A percentile compares a stretch with the other conserved stretches of the same genome.
Evolutionary conservation across 2,329 filamentous ascomycete genomes (phyloP).

Genomic region (Alternaria ventricosa): DNA sequence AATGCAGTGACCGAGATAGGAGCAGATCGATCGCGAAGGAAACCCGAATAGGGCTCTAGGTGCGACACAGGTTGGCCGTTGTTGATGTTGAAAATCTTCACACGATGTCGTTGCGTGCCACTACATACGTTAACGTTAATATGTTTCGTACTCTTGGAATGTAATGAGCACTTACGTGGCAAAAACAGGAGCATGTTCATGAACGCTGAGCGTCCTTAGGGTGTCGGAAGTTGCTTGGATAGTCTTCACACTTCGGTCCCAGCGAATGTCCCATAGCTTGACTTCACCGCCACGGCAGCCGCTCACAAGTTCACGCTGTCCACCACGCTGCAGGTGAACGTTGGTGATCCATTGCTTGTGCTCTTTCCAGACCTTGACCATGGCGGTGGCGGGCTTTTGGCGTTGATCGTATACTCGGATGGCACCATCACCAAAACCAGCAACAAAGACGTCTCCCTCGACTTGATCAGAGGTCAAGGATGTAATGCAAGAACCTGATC

Average conservation of each 20-base stretch:
- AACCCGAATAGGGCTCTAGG: slow-evolving; percentile 88
- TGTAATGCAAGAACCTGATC: slow-evolving; percentile 94
- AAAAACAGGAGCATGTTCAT: slow-evolving; percentile 96
- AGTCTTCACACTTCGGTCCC: slow-evolving; percentile 76
- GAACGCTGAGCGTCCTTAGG: slow-evolving; percentile 84
- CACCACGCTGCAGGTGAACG: slow-evolving; percentile 95
- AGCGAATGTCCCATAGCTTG: slow-evolving; percentile 93
- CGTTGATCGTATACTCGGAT: slow-evolving; percentile 94
- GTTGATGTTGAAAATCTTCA: slow-evolving; percentile 88
- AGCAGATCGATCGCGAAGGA: slow-evolving; percentile 78
- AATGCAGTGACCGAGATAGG: slow-evolving; percentile 91
- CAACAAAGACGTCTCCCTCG: slow-evolving; percentile 93
- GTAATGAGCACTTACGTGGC: slow-evolving; percentile 63
- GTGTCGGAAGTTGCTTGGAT: slow-evolving; percentile 79
- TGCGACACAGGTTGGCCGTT: slow-evolving; percentile 79
- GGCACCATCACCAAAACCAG: slow-evolving; percentile 94
- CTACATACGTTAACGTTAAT: slow-evolving; percentile 55
- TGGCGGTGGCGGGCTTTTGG: slow-evolving; percentile 80
- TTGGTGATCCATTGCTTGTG: slow-evolving; percentile 95
- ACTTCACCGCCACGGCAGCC: slow-evolving; percentile 93
- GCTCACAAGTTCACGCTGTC: slow-evolving; percentile 86
- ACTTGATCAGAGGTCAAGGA: slow-evolving; percentile 97
- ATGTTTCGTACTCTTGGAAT: slow-evolving; percentile 59
- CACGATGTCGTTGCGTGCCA: slow-evolving; percentile 83
- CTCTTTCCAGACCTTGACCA: slow-evolving; percentile 97